These are phyloP conservation scores for Penicillium carneum DNA, from an alignment of 2,329 filamentous ascomycete genomes.

Conservation along the genomic window DNA sequence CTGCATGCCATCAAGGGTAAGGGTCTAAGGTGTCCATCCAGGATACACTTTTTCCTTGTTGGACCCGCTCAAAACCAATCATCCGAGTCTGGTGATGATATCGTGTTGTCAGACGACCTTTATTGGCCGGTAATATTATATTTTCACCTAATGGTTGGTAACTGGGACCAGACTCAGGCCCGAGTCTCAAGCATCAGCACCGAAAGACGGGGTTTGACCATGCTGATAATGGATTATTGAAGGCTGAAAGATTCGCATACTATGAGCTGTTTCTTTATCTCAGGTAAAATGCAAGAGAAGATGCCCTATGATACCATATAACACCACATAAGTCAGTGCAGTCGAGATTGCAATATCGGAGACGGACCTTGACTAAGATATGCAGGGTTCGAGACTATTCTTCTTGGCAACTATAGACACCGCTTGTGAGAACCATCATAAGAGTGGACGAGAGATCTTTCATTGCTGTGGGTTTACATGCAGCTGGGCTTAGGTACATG, in stretches of 20 bases:
- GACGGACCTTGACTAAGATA: not conserved
- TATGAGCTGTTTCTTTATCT: not conserved
- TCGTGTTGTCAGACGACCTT: not conserved
- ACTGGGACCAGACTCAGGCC: too few species aligned
- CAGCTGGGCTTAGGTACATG: not conserved
- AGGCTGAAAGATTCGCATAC: not conserved
- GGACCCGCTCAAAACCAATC: not conserved
- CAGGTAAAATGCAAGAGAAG: not conserved
- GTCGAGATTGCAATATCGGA: constrained; percentile 7
- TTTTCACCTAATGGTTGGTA: not conserved
- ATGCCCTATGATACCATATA: not conserved
- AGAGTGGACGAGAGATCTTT: not conserved
- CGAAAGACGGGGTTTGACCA: not conserved
- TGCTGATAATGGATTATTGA: not conserved
- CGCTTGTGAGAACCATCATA: not conserved
- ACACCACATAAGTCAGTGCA: not conserved
- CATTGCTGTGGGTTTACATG: not conserved
- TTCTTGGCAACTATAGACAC: not conserved
- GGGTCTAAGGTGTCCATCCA: not conserved
- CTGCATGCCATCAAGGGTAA: not conserved
- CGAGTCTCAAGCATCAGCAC: not conserved
- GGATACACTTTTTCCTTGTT: not conserved
- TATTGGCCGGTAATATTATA: not conserved
- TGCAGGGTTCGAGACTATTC: not conserved
- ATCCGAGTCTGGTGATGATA: not conserved